Evolutionary conservation across 208 protist genomes (phyloP).

Genomic region (Crithidia brevicula): DNA sequence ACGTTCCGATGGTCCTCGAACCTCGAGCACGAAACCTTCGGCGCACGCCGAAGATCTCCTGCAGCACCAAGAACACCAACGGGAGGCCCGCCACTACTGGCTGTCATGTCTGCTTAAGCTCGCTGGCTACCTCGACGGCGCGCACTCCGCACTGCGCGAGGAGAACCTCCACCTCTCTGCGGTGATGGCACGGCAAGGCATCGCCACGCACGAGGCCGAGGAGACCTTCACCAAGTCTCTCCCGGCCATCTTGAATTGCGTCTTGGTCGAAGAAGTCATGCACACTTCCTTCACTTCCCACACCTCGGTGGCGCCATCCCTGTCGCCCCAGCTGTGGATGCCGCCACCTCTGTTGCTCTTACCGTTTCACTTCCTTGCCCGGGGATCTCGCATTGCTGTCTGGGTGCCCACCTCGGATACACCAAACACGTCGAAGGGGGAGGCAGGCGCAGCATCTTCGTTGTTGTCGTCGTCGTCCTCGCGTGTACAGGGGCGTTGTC

Average conservation of each 20-base stretch:
- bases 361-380: constrained; percentile 54
- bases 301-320: background rate
- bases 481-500: constrained; percentile 1
- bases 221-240: constrained; percentile 41
- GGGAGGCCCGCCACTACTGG: constrained; percentile 48
- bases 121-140: constrained; percentile 51
- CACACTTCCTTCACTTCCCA: background rate
- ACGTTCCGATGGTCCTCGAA: no score
- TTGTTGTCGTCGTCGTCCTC: no score
- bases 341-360: constrained; percentile 69
- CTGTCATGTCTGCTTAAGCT: constrained; percentile 70
- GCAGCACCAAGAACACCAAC: constrained; percentile 7
- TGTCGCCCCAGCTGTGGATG: constrained; percentile 29
- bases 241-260: constrained; percentile 69
- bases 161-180: constrained; percentile 57
- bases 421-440: background rate
- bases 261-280: constrained; percentile 58
- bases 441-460: background rate
- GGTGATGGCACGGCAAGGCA: constrained; percentile 44
- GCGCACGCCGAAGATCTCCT: no score
- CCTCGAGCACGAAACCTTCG: no score
- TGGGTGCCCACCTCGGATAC: constrained; percentile 34
- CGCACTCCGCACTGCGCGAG: constrained; percentile 53
- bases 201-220: constrained; percentile 15
- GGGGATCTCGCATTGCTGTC: constrained; percentile 48